Base-by-base conservation (phyloP, 164 flowering plant species). In the Annona squamosa region DNA sequence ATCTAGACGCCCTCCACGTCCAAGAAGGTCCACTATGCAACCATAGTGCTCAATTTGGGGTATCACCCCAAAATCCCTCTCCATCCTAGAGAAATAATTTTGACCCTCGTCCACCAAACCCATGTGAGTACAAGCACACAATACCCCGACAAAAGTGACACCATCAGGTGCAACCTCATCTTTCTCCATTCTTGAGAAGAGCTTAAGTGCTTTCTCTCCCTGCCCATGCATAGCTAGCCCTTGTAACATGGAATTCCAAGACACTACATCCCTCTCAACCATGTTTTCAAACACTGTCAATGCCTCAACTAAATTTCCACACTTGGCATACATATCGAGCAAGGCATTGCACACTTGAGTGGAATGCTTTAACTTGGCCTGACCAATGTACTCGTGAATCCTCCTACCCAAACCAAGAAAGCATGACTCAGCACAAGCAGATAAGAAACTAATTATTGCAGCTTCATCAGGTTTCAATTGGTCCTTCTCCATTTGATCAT, bases 271-370 rank as follows among this genome's bases (percentile, higher is more conserved):
- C 82, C 76, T 91, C 68, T 68, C 48, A 43, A 41, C 19, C 77
- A 86, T 87, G 71, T 77, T 79, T 48, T 86, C 69, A 63, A 92
- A 92, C 43, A 86, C 74, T 17, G 46, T 64, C 13, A 76, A 69
- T 1, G 97, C 97, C 71, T 70, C 75, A n/a, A 83, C 81, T 77
- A 90, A 65, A 63, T 73, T 76, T 9, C 95, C 97, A 73, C 97
- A 92, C 69, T 91, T 94, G 0, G 90, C 85, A 82, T 90, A 91
- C 98, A 91, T 91, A 81, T 91, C 97, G 75, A 92, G 59, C 78
- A 94, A 81, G 3, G 95, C 90, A 79, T 92, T 94, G 37, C 72
- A 79, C 65, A 89, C 89, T 26, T 47, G 68, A 66, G 77, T 73
- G 47, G 82, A 82, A 68, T 82, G 76, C 37, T 62, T 79, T 74